These are phyloP conservation scores for Carpinus viminea DNA, from an alignment of 306 rosid genomes.

Conservation along the genomic window DNA sequence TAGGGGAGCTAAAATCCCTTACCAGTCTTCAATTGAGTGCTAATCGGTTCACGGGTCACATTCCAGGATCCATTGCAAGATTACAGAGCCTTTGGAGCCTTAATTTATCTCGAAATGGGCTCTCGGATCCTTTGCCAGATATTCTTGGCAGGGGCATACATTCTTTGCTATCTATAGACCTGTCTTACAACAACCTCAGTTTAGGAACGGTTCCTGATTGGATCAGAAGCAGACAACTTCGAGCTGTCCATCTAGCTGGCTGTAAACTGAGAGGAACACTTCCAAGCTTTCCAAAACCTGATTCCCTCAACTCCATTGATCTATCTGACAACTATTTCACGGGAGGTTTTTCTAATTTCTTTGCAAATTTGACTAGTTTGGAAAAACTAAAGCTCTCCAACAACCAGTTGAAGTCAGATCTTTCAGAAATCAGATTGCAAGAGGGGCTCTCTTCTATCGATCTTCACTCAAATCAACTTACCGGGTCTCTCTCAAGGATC, in stretches of 20 bases:
- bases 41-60: constrained; percentile 60
- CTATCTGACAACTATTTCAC: constrained; percentile 70
- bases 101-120: constrained; percentile 72
- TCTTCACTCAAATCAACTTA: constrained; percentile 64
- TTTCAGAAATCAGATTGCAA: constrained; percentile 62
- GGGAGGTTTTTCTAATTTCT: constrained; percentile 58
- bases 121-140: constrained; percentile 68
- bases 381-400: constrained; percentile 75
- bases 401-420: constrained; percentile 70
- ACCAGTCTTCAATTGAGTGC: constrained; percentile 66
- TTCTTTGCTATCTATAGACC: constrained; percentile 81
- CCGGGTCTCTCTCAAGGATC: constrained; percentile 67
- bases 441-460: constrained; percentile 53
- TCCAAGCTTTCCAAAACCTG: constrained; percentile 61
- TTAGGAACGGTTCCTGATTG: constrained; percentile 80
- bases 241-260: constrained; percentile 77
- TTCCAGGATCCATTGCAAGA: constrained; percentile 72
- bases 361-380: constrained; percentile 67
- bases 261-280: constrained; percentile 74
- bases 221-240: constrained; percentile 72
- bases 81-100: constrained; percentile 85
- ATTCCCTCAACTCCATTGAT: constrained; percentile 75
- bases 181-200: constrained; percentile 79
- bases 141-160: constrained; percentile 59
- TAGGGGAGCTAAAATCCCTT: constrained; percentile 66